Evolutionary conservation across 768 basidiomycete genomes (phyloP).

Genomic region (Termitomyces sp.): DNA sequence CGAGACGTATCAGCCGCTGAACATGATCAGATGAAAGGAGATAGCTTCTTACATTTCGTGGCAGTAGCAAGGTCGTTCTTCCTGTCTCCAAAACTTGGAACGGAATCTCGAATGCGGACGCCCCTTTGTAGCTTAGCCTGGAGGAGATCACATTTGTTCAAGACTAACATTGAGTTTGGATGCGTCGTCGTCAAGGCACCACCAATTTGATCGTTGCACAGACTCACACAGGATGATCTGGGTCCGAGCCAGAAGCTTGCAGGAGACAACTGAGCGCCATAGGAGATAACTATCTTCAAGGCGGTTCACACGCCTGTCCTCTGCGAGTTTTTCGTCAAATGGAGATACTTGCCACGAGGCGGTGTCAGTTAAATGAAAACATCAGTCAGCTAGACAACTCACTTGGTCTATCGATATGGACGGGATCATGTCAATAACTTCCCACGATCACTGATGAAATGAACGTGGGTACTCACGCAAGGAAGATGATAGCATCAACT

Average conservation of each 20-base stretch:
- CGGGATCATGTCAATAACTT: background rate
- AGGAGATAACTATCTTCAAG: constrained; percentile 72
- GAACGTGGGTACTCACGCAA: constrained; percentile 41
- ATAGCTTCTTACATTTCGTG: constrained; percentile 47
- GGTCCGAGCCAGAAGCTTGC: constrained; percentile 54
- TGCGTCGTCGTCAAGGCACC: background rate
- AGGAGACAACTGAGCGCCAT: constrained; percentile 70
- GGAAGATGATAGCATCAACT: constrained; percentile 81
- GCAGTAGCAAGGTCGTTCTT: constrained; percentile 66
- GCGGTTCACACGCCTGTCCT: constrained; percentile 64
- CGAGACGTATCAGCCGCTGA: background rate
- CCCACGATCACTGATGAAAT: constrained; percentile 2
- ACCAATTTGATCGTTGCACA: background rate
- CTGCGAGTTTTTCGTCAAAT: constrained; percentile 75
- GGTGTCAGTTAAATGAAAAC: constrained; percentile 10
- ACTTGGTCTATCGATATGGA: constrained; percentile 33
- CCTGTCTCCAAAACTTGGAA: constrained; percentile 70
- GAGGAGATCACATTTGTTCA: constrained; percentile 70
- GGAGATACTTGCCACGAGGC: constrained; percentile 48
- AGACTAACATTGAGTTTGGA: constrained; percentile 28
- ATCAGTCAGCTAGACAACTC: constrained; percentile 12
- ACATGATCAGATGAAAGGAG: background rate
- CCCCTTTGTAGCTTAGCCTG: constrained; percentile 69
- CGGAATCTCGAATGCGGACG: constrained; percentile 56
- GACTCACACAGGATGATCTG: constrained; percentile 46